These are phyloP conservation scores for Huntiella savannae DNA, from an alignment of 2,329 filamentous ascomycete species.

Conservation along the genomic window DNA sequence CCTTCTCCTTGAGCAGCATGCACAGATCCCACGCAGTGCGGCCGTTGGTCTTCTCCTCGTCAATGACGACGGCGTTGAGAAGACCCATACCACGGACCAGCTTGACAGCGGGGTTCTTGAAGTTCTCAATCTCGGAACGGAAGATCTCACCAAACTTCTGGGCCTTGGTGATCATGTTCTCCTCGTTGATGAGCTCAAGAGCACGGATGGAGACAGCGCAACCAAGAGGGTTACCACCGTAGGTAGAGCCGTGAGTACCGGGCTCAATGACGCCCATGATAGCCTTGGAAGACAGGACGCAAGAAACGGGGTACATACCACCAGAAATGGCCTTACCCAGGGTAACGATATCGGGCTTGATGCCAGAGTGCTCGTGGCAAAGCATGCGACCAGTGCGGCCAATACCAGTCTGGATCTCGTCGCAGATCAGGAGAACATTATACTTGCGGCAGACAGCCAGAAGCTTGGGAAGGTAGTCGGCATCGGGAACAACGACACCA, in stretches of 20 bases:
- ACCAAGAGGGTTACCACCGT: constrained; percentile 88
- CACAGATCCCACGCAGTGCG: constrained; percentile 93
- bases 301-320: constrained; percentile 97
- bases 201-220: constrained; percentile 92
- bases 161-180: constrained; percentile 67
- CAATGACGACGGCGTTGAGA: constrained; percentile 89
- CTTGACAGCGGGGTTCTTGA: constrained; percentile 66
- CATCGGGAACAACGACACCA: constrained; percentile 84
- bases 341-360: constrained; percentile 88
- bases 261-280: constrained; percentile 93
- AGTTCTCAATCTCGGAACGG: constrained; percentile 53
- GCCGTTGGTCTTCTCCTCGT: constrained; percentile 69
- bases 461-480: constrained; percentile 66
- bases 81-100: constrained; percentile 79
- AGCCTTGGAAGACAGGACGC: constrained; percentile 70
- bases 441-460: constrained; percentile 80
- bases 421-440: constrained; percentile 89
- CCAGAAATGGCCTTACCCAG: constrained; percentile 96
- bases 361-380: constrained; percentile 82
- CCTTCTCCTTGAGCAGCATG: constrained; percentile 87
- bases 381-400: constrained; percentile 86
- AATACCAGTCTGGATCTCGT: constrained; percentile 97
- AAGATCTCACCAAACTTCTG: constrained; percentile 67
- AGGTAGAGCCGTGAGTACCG: constrained; percentile 94
- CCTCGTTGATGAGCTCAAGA: constrained; percentile 82